Percentiles rank a stretch among this genome's conserved stretches.
phyloP scores from a whole-genome alignment of 129 eudicot genomes.

The Flaveria sonorensis region DNA sequence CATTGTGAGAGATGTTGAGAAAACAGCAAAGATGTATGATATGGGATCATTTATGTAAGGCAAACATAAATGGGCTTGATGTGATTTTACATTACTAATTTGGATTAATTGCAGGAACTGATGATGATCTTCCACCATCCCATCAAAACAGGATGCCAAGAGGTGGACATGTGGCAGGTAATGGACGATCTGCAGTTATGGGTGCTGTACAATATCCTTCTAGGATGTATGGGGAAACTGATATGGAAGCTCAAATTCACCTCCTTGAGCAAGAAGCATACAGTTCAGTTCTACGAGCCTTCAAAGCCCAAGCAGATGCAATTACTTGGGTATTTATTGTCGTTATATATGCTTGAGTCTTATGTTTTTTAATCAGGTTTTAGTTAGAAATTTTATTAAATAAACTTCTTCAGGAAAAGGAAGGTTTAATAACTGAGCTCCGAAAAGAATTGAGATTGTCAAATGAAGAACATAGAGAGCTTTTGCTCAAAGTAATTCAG shows the following conservation, averaged over 20 bases:
- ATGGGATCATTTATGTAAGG: neutral
- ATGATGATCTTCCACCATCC: constrained; percentile 87
- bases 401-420: constrained; percentile 65
- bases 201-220: constrained; percentile 58
- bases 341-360: constrained; percentile 8
- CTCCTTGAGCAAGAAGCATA: constrained; percentile 67
- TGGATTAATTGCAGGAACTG: constrained; percentile 60
- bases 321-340: constrained; percentile 66
- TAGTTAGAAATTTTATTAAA: neutral
- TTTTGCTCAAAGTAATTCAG: constrained; percentile 73
- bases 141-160: constrained; percentile 78
- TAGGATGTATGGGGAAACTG: constrained; percentile 58
- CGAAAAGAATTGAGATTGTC: constrained; percentile 87
- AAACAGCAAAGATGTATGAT: neutral
- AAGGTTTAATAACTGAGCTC: constrained; percentile 83
- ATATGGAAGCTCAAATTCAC: constrained; percentile 89
- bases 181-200: constrained; percentile 70
- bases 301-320: constrained; percentile 86
- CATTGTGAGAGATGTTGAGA: neutral
- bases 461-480: constrained; percentile 88
- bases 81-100: neutral
- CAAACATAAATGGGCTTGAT: neutral
- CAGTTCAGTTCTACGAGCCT: constrained; percentile 62
- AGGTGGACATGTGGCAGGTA: constrained; percentile 73
- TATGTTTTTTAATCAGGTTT: constrained; percentile 32